Evolutionary conservation across 1,139 yeast genomes (phyloP).

Genomic region (Scheffersomyces lignicola): DNA sequence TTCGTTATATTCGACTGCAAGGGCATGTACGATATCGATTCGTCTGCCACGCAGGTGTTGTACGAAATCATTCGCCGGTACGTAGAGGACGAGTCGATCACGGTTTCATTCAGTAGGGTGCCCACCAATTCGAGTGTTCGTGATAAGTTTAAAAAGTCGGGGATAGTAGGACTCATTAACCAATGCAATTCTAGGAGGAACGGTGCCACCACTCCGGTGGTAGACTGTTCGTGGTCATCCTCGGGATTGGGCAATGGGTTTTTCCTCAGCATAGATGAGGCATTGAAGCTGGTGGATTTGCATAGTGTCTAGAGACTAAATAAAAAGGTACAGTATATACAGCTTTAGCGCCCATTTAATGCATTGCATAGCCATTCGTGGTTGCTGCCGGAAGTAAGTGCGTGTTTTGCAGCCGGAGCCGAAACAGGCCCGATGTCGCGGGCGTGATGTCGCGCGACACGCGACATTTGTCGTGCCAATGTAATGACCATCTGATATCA

Average conservation of each 20-base stretch:
- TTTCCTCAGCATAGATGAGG: slow-evolving; percentile 33
- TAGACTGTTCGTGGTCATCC: slow-evolving; percentile 11
- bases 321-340: too few species aligned
- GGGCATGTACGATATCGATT: slow-evolving; percentile 33
- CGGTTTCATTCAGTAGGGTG: slow-evolving; percentile 28
- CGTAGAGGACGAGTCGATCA: slow-evolving; percentile 17
- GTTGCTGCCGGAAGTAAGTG: too few species aligned
- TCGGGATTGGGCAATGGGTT: slow-evolving; percentile 33
- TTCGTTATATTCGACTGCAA: slow-evolving; percentile 33
- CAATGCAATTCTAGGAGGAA: slow-evolving; percentile 11
- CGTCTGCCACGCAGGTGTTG: slow-evolving; percentile 34
- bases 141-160: slow-evolving; percentile 21
- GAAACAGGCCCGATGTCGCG: too few species aligned
- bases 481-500: too few species aligned
- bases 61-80: slow-evolving; percentile 26
- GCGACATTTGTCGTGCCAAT: too few species aligned
- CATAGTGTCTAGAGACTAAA: slow-evolving; percentile 6
- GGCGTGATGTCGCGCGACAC: too few species aligned
- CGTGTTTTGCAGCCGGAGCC: too few species aligned
- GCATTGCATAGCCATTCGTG: too few species aligned
- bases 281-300: slow-evolving; percentile 19
- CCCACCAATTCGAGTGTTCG: slow-evolving; percentile 22
- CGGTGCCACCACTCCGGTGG: slow-evolving; percentile 2
- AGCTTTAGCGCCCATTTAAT: too few species aligned
- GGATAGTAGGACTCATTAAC: slow-evolving; percentile 26